phyloP scores from a whole-genome alignment of 1,284 basidiomycete species.

The Schizophyllum amplum region DNA sequence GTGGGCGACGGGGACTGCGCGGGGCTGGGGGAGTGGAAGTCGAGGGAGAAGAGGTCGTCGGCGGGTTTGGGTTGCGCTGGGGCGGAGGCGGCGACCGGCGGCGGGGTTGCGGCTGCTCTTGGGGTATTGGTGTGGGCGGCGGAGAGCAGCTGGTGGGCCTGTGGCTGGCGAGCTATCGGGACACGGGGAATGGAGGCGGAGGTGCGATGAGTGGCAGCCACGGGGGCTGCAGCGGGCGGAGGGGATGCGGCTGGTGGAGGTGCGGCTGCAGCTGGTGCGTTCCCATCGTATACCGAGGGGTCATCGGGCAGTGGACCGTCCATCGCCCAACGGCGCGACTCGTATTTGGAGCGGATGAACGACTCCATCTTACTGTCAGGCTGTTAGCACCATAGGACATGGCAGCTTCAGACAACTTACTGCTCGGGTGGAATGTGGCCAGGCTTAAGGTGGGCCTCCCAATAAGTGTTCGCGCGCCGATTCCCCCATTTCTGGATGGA shows the following conservation, averaged over 20 bases:
- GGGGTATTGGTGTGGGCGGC: conserved; percentile 23
- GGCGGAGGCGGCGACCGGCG: conserved; percentile 19
- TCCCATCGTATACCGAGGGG: conserved; percentile 71
- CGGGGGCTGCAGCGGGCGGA: conserved; percentile 23
- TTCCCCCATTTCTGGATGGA: conserved; percentile 95
- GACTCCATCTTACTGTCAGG: conserved; percentile 88
- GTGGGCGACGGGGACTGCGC: conserved; percentile 24
- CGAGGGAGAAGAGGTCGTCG: conserved; percentile 79
- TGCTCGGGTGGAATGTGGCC: conserved; percentile 95
- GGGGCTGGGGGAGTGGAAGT: conserved; percentile 57
- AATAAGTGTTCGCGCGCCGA: conserved; percentile 85
- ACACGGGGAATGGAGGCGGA: conserved; percentile 14
- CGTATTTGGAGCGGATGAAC: conserved; percentile 97
- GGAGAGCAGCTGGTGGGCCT: conserved; percentile 47
- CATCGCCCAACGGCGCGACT: conserved; percentile 86
- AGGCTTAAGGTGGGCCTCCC: conserved; percentile 92
- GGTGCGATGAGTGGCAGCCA: conserved; percentile 17
- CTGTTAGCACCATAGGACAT: neutral
- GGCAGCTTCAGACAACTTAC: conserved; percentile 42
- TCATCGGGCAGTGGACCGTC: conserved; percentile 81
- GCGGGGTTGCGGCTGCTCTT: conserved; percentile 11
- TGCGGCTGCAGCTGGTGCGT: conserved; percentile 21
- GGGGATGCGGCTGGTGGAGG: conserved; percentile 23
- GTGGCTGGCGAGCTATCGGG: conserved; percentile 40
- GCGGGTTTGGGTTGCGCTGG: conserved; percentile 18